phyloP scores from a whole-genome alignment of 306 rosid genomes.

The Prunus kanzakura region DNA sequence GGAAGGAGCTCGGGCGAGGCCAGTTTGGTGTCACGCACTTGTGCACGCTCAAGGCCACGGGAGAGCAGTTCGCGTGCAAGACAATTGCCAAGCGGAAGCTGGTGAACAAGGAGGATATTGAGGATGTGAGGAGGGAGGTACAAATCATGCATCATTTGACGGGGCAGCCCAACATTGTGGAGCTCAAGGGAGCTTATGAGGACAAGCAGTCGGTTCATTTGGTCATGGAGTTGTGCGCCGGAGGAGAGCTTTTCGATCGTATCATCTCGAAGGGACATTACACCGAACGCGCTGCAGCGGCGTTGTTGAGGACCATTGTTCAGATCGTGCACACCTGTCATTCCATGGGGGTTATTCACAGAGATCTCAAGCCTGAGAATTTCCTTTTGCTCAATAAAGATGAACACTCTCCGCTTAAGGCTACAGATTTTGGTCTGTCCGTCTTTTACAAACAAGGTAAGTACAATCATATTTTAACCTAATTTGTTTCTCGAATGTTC shows the following conservation, averaged over 20 bases:
- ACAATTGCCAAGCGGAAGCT: conserved; percentile 93
- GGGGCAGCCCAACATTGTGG: conserved; percentile 82
- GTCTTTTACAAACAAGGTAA: conserved; percentile 96
- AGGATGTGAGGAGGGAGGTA: conserved; percentile 91
- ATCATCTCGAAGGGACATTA: conserved; percentile 95
- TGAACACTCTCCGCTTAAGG: conserved; percentile 87
- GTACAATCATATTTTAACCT: neutral
- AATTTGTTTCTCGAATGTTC: neutral
- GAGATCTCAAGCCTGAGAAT: conserved; percentile 98
- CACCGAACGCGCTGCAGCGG: conserved; percentile 90
- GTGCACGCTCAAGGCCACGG: conserved; percentile 68
- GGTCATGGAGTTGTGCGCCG: conserved; percentile 95
- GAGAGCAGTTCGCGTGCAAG: conserved; percentile 83
- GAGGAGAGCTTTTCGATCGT: conserved; percentile 90
- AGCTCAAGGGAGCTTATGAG: conserved; percentile 83
- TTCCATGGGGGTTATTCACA: conserved; percentile 94
- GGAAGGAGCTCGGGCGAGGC: conserved; percentile 91
- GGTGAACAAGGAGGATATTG: conserved; percentile 71
- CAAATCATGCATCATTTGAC: conserved; percentile 94
- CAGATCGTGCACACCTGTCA: conserved; percentile 91
- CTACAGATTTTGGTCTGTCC: conserved; percentile 92
- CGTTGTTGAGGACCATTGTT: conserved; percentile 75
- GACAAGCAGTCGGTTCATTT: conserved; percentile 87
- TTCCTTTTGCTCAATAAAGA: conserved; percentile 78
- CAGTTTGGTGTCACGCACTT: conserved; percentile 88